Base-by-base conservation (phyloP, 768 basidiomycete species). In the Naganishia onofrii region DNA sequence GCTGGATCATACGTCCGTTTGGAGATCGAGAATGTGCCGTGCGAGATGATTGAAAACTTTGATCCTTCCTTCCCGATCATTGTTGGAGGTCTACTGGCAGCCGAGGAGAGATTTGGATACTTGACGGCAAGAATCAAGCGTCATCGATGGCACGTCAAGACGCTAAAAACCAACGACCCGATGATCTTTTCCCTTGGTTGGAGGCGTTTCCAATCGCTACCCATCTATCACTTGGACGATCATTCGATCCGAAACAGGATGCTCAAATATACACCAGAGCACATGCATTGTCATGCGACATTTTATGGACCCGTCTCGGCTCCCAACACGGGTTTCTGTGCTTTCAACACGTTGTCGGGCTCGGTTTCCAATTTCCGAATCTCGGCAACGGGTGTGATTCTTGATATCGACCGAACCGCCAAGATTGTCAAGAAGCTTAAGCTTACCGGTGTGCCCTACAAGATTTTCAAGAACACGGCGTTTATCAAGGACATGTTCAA, bases 251-350 rank as follows among this genome's bases (percentile, higher is more conserved):
- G 96, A 21, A 96, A 97, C 89, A 92, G 96, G 42, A 91, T 98
- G 89, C 90, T 99, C 83, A 99, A 99, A 83, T 99, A 99, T 79
- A 97, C 96, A 0, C 96, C 96, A 0, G 96, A 99, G 82, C 96
- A 99, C 77, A 97, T 95, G 96, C 96, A 99, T 79, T 99, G 96
- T 77, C 95, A 89, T 77, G 95, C 94, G 2, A 96, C 94, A 2
- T 96, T 98, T 81, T 99, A 94, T 77, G 95, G 93, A 0, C 95
- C 96, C 8, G 88, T 92, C 26, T 84, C 92, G 2, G 83, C 91
- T 0, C 95, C 94, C 26, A 96, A 96, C 81, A 96, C 92, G 0
- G 93, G 94, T 36, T 94, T 99, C 82, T 98, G 96, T 80, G 90
- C 95, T 1, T 98, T 99, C 86, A 97, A 93, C 81, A 87, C 89